Evolutionary conservation across 768 basidiomycete species (phyloP).

Genomic region (Tulasnella sp.): DNA sequence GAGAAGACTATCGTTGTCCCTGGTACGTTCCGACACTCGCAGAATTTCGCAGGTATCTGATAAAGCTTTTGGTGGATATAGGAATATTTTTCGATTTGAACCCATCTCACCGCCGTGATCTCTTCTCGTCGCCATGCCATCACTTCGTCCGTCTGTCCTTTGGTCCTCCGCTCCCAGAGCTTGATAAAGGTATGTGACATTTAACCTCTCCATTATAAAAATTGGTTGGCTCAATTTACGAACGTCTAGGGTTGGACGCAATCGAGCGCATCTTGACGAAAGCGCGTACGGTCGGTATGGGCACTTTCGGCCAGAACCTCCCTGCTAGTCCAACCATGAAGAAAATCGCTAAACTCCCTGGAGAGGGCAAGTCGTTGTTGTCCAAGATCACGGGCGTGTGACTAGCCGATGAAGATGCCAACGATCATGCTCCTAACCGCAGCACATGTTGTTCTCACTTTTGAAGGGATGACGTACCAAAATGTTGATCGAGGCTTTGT

Average conservation of each 20-base stretch:
- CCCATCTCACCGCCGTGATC: slow-evolving; percentile 58
- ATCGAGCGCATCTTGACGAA: slow-evolving; percentile 69
- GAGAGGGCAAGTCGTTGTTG: not conserved
- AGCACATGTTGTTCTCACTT: too few species aligned
- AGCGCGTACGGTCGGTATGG: slow-evolving; percentile 34
- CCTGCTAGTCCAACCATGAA: slow-evolving; percentile 5
- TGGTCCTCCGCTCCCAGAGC: slow-evolving; percentile 67
- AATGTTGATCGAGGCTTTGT: too few species aligned
- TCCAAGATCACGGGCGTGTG: too few species aligned
- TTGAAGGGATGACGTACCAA: too few species aligned
- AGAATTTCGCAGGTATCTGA: slow-evolving; percentile 37
- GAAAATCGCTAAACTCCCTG: not conserved
- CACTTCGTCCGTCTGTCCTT: slow-evolving; percentile 83
- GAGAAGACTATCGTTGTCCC: slow-evolving; percentile 86
- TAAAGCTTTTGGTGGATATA: not conserved
- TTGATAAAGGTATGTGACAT: slow-evolving; percentile 62
- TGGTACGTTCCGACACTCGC: slow-evolving; percentile 56
- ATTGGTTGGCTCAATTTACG: slow-evolving; percentile 5
- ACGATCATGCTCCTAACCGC: too few species aligned
- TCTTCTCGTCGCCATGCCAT: slow-evolving; percentile 85
- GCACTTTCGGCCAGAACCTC: slow-evolving; percentile 56
- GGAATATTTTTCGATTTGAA: slow-evolving; percentile 29
- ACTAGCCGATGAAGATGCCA: too few species aligned
- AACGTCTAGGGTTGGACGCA: slow-evolving; percentile 62
- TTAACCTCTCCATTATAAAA: too few species aligned